A percentile compares a stretch with the other conserved stretches of the same genome.
These are phyloP conservation scores for Dalbergia cochinchinensis DNA, from an alignment of 306 rosid genomes.

Conservation along the genomic window DNA sequence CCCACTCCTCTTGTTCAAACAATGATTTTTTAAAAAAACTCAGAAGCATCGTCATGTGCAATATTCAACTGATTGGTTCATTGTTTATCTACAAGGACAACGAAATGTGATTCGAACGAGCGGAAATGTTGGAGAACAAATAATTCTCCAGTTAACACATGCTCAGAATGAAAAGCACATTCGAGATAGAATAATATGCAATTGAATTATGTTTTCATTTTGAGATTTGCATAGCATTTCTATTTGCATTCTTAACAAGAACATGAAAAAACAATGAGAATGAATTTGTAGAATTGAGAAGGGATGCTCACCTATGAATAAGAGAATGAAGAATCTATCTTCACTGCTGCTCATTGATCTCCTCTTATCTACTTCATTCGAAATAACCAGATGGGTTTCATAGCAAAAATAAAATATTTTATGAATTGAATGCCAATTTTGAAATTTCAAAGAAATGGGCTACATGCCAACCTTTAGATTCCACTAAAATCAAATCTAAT, in stretches of 20 bases:
- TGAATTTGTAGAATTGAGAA: background rate
- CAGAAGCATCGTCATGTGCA: background rate
- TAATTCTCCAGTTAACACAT: background rate
- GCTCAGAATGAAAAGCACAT: slow-evolving; percentile 13
- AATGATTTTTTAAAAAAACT: background rate
- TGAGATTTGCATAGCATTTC: slow-evolving; percentile 16
- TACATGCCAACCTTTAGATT: too few relatives aligned
- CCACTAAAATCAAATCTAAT: too few relatives aligned
- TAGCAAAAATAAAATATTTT: too few relatives aligned
- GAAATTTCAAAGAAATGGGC: too few relatives aligned
- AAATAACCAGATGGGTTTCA: too few relatives aligned
- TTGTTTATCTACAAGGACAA: background rate
- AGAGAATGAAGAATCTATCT: too few relatives aligned
- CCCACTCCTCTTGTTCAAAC: background rate
- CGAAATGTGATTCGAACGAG: background rate
- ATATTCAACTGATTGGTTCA: background rate
- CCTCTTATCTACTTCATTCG: too few relatives aligned
- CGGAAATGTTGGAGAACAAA: background rate
- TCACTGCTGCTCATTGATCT: too few relatives aligned
- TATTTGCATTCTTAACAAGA: background rate
- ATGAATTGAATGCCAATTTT: too few relatives aligned
- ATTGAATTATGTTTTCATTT: background rate
- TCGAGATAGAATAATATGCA: background rate
- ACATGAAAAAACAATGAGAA: background rate
- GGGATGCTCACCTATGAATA: too few relatives aligned